Conservation (phyloP, 129 eudicot species). For the Sambucus nigra region DNA sequence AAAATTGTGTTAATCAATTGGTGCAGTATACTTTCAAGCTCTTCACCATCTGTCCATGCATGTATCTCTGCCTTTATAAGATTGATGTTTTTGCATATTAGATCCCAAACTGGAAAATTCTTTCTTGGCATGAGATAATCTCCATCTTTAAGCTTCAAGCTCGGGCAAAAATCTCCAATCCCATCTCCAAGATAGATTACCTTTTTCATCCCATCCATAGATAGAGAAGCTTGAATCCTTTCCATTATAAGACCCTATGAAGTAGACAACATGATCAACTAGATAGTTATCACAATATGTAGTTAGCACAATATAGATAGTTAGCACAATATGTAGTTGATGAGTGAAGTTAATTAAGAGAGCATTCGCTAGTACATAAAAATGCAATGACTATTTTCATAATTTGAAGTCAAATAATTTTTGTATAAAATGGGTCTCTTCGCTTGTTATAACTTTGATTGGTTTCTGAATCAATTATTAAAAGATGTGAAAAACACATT, state of each 20-base stretch:
- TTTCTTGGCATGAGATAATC: conserved; percentile 84
- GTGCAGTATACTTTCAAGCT: conserved; percentile 36
- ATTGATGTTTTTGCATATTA: conserved; percentile 45
- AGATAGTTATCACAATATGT: too few species aligned
- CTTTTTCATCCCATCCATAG: conserved; percentile 31
- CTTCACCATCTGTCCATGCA: conserved; percentile 65
- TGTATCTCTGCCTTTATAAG: conserved; percentile 40
- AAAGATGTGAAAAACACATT: too few species aligned
- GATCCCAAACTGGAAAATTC: conserved; percentile 72
- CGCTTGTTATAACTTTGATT: too few species aligned
- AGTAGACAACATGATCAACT: too few species aligned
- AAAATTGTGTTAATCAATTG: conserved; percentile 21
- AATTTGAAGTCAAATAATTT: too few species aligned
- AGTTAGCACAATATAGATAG: too few species aligned
- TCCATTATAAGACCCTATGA: conserved; percentile 57
- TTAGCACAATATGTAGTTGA: too few species aligned
- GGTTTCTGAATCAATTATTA: too few species aligned
- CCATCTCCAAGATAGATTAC: conserved; percentile 81
- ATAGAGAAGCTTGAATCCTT: conserved; percentile 36
- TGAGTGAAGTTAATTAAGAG: too few species aligned
- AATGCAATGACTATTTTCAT: too few species aligned
- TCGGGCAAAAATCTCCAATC: conserved; percentile 74
- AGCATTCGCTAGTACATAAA: too few species aligned
- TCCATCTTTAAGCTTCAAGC: conserved; percentile 41
- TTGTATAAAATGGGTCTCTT: too few species aligned